Evolutionary conservation across 306 rosid genomes (phyloP).

Genomic region (Vachellia pachyceras): DNA sequence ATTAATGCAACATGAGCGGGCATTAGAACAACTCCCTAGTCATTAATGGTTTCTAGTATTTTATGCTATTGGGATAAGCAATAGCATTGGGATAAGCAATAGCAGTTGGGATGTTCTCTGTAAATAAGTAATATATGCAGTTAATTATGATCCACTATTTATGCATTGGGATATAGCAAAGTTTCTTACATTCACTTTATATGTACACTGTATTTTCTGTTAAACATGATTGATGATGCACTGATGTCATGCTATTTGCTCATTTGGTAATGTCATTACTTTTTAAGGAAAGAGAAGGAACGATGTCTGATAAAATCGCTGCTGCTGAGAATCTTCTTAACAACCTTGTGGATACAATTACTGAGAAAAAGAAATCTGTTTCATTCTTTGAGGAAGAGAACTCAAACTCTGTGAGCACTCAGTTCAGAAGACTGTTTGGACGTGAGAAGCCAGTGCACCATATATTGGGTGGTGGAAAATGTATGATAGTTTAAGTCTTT

Average conservation of each 20-base stretch:
- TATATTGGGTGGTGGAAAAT: constrained; percentile 90
- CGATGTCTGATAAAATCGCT: constrained; percentile 71
- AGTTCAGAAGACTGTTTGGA: constrained; percentile 72
- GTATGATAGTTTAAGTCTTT: constrained; percentile 48
- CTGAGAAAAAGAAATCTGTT: constrained; percentile 62
- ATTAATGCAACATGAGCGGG: neutral
- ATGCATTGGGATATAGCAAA: neutral
- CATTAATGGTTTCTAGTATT: neutral
- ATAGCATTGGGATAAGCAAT: no score
- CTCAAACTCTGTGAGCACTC: constrained; percentile 51
- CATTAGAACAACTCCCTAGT: neutral
- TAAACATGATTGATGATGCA: neutral
- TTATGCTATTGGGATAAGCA: no score
- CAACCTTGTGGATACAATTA: constrained; percentile 60
- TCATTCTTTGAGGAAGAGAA: constrained; percentile 63
- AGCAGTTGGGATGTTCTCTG: neutral
- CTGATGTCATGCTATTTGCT: neutral
- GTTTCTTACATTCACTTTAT: neutral
- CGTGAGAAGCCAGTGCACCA: constrained; percentile 78
- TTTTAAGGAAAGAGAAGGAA: constrained; percentile 38
- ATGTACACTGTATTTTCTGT: neutral
- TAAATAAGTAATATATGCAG: neutral
- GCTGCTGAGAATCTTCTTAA: constrained; percentile 60
- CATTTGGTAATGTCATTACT: neutral
- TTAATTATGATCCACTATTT: neutral